A percentile compares a stretch with the other conserved stretches of the same genome.
Evolutionary conservation across 805 yeast genomes (phyloP).

Genomic region (Candida corydali): DNA sequence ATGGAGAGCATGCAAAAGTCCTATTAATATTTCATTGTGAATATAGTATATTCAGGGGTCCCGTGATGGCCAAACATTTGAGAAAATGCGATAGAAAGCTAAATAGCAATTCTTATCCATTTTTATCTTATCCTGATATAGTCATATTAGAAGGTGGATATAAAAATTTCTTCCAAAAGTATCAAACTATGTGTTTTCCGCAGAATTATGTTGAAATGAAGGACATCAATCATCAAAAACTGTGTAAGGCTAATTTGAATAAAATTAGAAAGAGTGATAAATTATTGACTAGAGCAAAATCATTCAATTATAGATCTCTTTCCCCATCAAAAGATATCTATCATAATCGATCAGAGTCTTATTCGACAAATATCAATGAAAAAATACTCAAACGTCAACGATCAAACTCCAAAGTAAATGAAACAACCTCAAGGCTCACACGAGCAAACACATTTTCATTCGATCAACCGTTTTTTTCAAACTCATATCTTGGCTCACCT

Average conservation of each 20-base stretch:
- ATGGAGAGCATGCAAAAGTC: not conserved
- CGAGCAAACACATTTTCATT: slow-evolving; percentile 26
- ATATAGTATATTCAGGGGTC: slow-evolving; percentile 91
- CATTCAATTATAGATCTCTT: slow-evolving; percentile 17
- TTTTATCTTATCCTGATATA: slow-evolving; percentile 81
- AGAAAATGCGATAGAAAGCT: slow-evolving; percentile 76
- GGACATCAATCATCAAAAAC: slow-evolving; percentile 27
- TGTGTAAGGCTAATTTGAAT: slow-evolving; percentile 45
- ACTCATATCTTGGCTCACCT: too few species aligned
- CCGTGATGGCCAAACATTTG: slow-evolving; percentile 82
- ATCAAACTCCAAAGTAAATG: slow-evolving; percentile 13
- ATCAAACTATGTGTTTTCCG: slow-evolving; percentile 61
- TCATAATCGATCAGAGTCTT: slow-evolving; percentile 26
- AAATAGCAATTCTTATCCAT: slow-evolving; percentile 75
- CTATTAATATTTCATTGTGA: slow-evolving; percentile 91
- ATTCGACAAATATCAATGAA: slow-evolving; percentile 26
- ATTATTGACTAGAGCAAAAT: slow-evolving; percentile 33
- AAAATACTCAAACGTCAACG: slow-evolving; percentile 31
- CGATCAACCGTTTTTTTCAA: slow-evolving; percentile 16
- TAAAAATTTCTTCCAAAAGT: slow-evolving; percentile 63
- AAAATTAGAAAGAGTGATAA: slow-evolving; percentile 41
- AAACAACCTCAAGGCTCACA: slow-evolving; percentile 11
- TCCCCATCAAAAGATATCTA: slow-evolving; percentile 5
- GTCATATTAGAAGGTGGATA: slow-evolving; percentile 91
- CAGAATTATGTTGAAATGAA: slow-evolving; percentile 85